Evolutionary conservation across 202 grass and related monocot genomes (phyloP).

Genomic region (Cymbopogon flexuosus): DNA sequence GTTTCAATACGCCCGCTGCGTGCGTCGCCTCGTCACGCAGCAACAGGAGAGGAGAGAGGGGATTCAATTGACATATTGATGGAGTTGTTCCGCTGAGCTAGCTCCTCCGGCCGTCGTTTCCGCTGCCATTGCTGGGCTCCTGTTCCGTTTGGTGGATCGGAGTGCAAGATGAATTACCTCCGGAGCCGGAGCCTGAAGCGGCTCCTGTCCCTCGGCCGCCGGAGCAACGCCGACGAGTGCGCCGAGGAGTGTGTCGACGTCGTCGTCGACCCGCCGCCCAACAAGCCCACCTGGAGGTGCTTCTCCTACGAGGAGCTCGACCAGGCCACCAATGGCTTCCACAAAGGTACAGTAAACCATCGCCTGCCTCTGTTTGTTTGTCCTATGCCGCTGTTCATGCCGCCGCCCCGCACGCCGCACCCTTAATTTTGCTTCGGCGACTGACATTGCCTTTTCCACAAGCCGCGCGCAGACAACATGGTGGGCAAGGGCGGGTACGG

Average conservation of each 20-base stretch:
- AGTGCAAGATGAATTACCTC: constrained; percentile 40
- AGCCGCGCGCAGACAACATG: constrained; percentile 50
- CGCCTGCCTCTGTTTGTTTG: not conserved
- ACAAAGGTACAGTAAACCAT: constrained; percentile 42
- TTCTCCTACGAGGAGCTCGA: constrained; percentile 70
- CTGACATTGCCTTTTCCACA: not conserved
- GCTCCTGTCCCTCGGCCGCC: constrained; percentile 65
- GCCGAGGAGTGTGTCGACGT: constrained; percentile 34
- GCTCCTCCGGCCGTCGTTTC: not conserved
- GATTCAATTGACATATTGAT: not conserved
- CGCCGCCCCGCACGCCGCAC: not conserved
- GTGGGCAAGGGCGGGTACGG: constrained; percentile 81
- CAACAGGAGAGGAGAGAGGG: not conserved
- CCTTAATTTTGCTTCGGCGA: not conserved
- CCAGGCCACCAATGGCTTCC: constrained; percentile 67
- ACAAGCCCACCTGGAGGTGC: constrained; percentile 70
- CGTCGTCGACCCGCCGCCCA: not conserved
- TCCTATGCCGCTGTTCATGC: not conserved
- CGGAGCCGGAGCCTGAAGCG: constrained; percentile 80
- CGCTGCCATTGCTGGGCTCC: not conserved
- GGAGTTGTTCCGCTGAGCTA: not conserved
- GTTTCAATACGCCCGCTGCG: not conserved
- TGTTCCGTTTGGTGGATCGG: not conserved
- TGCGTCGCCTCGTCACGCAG: not conserved
- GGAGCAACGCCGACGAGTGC: constrained; percentile 48